Evolutionary conservation across 106 monocot genomes (phyloP).

Genomic region (Allium fistulosum): DNA sequence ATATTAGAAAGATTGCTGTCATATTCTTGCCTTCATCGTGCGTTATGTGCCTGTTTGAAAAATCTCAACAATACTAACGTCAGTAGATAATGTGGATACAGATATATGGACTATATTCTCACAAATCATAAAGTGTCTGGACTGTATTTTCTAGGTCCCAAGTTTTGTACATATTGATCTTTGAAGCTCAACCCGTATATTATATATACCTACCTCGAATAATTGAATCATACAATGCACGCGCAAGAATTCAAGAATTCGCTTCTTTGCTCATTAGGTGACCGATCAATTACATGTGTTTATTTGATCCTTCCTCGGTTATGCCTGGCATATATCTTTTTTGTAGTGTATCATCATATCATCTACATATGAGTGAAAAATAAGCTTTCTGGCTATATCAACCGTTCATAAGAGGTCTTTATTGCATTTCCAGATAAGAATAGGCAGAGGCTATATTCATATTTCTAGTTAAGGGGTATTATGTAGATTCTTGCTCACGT

Average conservation of each 20-base stretch:
- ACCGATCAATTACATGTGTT: neutral
- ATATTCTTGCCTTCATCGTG: neutral
- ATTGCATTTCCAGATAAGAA: neutral
- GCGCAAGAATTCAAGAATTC: neutral
- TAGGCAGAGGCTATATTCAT: neutral
- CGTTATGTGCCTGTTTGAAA: neutral
- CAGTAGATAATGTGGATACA: neutral
- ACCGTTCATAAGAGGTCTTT: neutral
- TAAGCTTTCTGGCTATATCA: neutral
- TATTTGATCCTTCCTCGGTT: conserved; percentile 9
- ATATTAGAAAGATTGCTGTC: neutral
- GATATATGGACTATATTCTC: neutral
- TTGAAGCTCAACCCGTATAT: neutral
- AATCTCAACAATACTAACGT: neutral
- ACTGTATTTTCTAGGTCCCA: neutral
- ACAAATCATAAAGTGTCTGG: neutral
- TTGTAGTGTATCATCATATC: neutral
- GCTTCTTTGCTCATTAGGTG: neutral
- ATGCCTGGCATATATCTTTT: neutral
- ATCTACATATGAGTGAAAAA: neutral
- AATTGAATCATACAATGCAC: neutral
- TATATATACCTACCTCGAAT: neutral
- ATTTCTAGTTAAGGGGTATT: too few relatives aligned
- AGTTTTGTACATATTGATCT: neutral
- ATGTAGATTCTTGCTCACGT: neutral